These are phyloP conservation scores for Vaccinium myrtillus DNA, from an alignment of 148 eudicot genomes.

Conservation along the genomic window DNA sequence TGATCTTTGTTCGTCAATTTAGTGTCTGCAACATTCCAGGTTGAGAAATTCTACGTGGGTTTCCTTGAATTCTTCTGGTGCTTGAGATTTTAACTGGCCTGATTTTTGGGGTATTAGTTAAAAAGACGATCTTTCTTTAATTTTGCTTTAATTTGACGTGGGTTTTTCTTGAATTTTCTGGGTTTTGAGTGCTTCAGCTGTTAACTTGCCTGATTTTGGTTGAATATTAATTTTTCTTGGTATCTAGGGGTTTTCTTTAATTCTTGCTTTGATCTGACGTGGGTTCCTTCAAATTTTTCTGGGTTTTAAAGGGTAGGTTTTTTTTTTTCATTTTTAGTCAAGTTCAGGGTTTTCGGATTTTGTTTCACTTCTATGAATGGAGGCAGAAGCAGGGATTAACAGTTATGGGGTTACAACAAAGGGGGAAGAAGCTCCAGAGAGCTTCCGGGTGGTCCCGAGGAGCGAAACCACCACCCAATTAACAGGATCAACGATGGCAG, in stretches of 20 bases:
- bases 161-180: constrained; percentile 12
- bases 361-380: constrained; percentile 45
- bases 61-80: constrained; percentile 8
- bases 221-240: no score
- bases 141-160: not conserved
- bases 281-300: constrained; percentile 11
- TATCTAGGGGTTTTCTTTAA: not conserved
- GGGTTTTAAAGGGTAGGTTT: constrained; percentile 20
- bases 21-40: not conserved
- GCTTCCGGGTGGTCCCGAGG: constrained; percentile 40
- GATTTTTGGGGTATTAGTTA: constrained; percentile 8
- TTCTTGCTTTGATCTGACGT: not conserved
- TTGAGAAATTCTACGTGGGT: not conserved
- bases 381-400: constrained; percentile 51
- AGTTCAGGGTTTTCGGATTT: constrained; percentile 27
- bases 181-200: constrained; percentile 8
- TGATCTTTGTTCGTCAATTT: constrained; percentile 25
- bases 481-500: constrained; percentile 37
- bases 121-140: not conserved
- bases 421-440: constrained; percentile 44
- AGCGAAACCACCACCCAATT: constrained; percentile 41
- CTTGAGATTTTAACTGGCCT: not conserved
- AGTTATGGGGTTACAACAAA: constrained; percentile 42
- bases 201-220: no score
- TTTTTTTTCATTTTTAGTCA: constrained; percentile 23